phyloP scores from a whole-genome alignment of 2,329 filamentous ascomycete species.

The Calonectria pseudoreteaudii region DNA sequence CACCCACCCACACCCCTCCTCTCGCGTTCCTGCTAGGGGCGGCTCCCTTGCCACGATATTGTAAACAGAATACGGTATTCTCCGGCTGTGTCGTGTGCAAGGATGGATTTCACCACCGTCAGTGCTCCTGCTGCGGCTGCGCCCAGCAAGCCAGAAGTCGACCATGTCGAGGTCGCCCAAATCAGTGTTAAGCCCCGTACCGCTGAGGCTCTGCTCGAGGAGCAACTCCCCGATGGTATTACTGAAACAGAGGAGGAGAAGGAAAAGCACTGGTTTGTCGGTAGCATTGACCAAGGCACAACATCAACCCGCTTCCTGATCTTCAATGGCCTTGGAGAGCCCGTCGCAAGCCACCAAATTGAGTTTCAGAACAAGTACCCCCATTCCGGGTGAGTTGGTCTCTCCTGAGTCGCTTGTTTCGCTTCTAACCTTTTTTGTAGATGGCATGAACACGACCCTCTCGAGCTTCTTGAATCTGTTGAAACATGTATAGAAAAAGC shows the following conservation, averaged over 20 bases:
- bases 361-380: constrained; percentile 90
- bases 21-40: constrained; percentile 37
- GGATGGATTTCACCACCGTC: constrained; percentile 39
- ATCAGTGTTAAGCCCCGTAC: constrained; percentile 34
- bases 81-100: constrained; percentile 37
- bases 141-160: constrained; percentile 26
- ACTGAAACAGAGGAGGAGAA: constrained; percentile 47
- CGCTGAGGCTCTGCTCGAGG: constrained; percentile 37
- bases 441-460: constrained; percentile 91
- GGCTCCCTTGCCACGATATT: constrained; percentile 41
- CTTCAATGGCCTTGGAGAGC: constrained; percentile 83
- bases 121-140: constrained; percentile 19
- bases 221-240: constrained; percentile 48
- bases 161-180: constrained; percentile 12
- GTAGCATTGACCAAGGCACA: constrained; percentile 91
- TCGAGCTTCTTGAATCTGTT: constrained; percentile 80
- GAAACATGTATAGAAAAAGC: constrained; percentile 84
- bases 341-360: constrained; percentile 85
- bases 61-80: constrained; percentile 25
- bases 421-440: constrained; percentile 55
- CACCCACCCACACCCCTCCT: constrained; percentile 17
- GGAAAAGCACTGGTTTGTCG: constrained; percentile 74
- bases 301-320: constrained; percentile 92
- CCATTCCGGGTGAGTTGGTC: constrained; percentile 77
- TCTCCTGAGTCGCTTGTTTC: not conserved